Conservation (phyloP, 495 filamentous ascomycete species). For the Penicillium crystallinum region DNA sequence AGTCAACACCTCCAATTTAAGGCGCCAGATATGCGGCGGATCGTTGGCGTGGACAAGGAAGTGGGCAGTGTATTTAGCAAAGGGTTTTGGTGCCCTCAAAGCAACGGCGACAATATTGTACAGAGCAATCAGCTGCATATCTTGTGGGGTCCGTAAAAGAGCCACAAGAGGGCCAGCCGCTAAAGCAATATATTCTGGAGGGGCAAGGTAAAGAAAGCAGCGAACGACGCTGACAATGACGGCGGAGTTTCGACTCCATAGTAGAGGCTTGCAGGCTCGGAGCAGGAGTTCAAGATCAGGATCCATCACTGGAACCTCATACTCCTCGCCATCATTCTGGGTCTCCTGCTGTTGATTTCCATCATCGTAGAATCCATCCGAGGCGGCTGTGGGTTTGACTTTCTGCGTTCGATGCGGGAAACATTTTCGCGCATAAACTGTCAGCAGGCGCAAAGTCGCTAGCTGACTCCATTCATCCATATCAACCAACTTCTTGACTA, state of each 20-base stretch:
- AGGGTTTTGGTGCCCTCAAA: slow-evolving; percentile 63
- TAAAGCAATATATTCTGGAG: slow-evolving; percentile 60
- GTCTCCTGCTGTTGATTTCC: slow-evolving; percentile 46
- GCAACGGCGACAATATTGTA: slow-evolving; percentile 92
- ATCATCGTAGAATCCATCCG: slow-evolving; percentile 75
- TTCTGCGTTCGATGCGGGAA: slow-evolving; percentile 67
- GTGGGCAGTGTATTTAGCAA: slow-evolving; percentile 78
- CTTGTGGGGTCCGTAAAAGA: slow-evolving; percentile 73
- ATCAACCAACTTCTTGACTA: slow-evolving; percentile 88
- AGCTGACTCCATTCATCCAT: slow-evolving; percentile 99
- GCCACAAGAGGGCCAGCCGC: slow-evolving; percentile 81
- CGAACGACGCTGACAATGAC: slow-evolving; percentile 85
- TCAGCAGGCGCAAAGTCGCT: slow-evolving; percentile 72
- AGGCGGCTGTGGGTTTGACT: slow-evolving; percentile 46
- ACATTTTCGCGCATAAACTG: slow-evolving; percentile 77
- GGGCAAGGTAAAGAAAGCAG: slow-evolving; percentile 78
- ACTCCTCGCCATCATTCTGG: slow-evolving; percentile 42
- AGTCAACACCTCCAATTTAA: slow-evolving; percentile 87
- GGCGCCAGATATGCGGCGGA: slow-evolving; percentile 73
- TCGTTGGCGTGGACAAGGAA: slow-evolving; percentile 82
- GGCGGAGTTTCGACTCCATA: slow-evolving; percentile 88
- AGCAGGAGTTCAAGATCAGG: slow-evolving; percentile 80
- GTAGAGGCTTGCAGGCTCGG: slow-evolving; percentile 70
- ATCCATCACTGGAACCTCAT: slow-evolving; percentile 61
- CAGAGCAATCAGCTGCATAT: slow-evolving; percentile 82